Evolutionary conservation across 2,329 filamentous ascomycete genomes (phyloP), one percentile per base, ranked within the genome.

Genomic region (Exophiala spinifera): DNA sequence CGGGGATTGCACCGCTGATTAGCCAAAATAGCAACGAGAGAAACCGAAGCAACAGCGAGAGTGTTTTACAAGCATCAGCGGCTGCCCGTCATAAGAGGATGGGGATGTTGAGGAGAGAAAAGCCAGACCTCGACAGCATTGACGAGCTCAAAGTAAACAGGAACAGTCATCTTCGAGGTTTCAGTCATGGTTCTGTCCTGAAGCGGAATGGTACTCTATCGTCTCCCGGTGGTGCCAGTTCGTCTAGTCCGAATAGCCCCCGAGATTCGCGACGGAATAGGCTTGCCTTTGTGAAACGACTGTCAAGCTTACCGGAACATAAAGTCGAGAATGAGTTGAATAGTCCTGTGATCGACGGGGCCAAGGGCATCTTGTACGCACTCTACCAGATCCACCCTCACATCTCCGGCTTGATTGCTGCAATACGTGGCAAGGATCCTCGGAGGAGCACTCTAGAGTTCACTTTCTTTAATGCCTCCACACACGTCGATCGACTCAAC

Each of bases 1-100:
- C 90, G 1, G 83, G 85, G 1, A 80, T 90, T n/a, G 84, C 88
- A 70, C 89, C 82, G n/a, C 13, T 62, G 34, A 56, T 63, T 15
- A 69, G 82, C 28, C 69, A 85, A 2, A 85, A 88, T 51, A 84
- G 83, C 15, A 92, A 70, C 57, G 76, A 79, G 60, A 72, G 76
- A 33, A 83, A 79, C 59, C 72, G 83, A 61, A 85, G 81, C 63
- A 80, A 84, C 56, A 85, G 82, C 57, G 83, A 85, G 67, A 81
- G 81, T 19, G 75, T 81, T 62, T 78, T 71, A 65, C 79, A 67
- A 73, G 75, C 66, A 19, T 71, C 73, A 8, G 66, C 68, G 33
- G 68, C 70, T 28, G 68, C 71, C 25, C 78, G 80, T 21, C 76
- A 75, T 56, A 82, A 82, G 62, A 76, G 83, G 15, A 83, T 84